Evolutionary conservation across 2,329 filamentous ascomycete genomes (phyloP), one percentile per base, ranked within the genome.

Genomic region (Penicillium sp.): DNA sequence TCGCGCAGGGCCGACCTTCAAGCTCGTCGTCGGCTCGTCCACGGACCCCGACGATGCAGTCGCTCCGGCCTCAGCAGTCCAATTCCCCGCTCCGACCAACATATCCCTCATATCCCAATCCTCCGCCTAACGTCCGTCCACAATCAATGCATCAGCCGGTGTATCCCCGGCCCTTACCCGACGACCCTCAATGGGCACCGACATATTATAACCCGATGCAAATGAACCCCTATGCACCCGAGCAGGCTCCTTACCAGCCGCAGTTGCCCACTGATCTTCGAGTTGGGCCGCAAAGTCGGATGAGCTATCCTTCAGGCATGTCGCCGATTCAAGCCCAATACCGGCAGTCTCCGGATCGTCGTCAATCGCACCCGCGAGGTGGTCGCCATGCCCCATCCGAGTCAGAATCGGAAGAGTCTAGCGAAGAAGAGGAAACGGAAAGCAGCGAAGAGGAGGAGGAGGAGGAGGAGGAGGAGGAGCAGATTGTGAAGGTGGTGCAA

Each of bases 111-210:
- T 70, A 70, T 11, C 61, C 66, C 0, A 68, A 78, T 25, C 69
- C 74, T 22, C 73, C 71, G 42, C 75, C 79, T 2, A 77, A 79
- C 37, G 63, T 60, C 43, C 71, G 66, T 39, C 66, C 73, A 20
- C 71, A 75, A 31, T 72, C 71, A 39, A 78, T 79, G 28, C 74
- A 75, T 12, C 71, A 72, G 50, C 74, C 73, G 25, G 58, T 72
- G 35, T 67, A 66, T 49, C 50, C 68, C 7, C 77, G 77, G 65
- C 77, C 80, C 17, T 72, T 83, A 25, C 79, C 79, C 34, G 81
- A 84, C 55, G 83, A 84, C 62, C 75, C 74, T 1, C 77, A 79
- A 51, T 81, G 77, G 79, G 76, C 71, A 43, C 73, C 74, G 66
- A 76, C 81, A 15, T 69, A 69, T 52, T 71, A 66, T 49, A 67